Evolutionary conservation across 768 basidiomycete species (phyloP), one percentile per base, ranked within the genome.

Genomic region (Gautieria morchelliformis): DNA sequence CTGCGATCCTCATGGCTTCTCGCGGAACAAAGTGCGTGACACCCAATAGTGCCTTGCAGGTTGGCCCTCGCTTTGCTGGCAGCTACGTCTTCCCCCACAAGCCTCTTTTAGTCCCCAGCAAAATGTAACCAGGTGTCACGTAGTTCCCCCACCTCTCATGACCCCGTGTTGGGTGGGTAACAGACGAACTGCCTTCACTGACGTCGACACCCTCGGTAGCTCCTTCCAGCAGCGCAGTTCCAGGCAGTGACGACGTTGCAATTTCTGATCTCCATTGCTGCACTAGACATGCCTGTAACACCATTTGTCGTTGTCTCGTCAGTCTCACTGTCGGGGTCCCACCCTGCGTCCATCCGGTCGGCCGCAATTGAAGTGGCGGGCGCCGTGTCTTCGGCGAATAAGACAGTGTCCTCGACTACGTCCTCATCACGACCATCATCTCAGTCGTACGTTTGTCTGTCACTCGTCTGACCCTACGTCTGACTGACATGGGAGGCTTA

Each of bases 41-140:
- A 30, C 19, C 56, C 46, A 57, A 48, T 50, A n/a, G 56, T 22
- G 35, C 48, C 32, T 9, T 35, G 35, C 51, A 24, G 33, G 51
- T 32, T 52, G 32, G 14, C 32, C 27, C 22, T 56, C n/a, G n/a
- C n/a, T n/a, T 57, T 50, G 56, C 56, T 57, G 56, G 56, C 56
- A 57, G n/a, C n/a, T 39, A 15, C 20, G 24, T n/a, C 11, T 39
- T 37, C 48, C 33, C 37, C 56, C 46, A 5, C 15, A 49, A 27
- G 22, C 3, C 22, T 30, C 48, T 30, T 49, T 49, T 49, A 49
- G 17, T 27, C 32, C 48, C 24, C 22, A 30, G 27, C 32, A 27
- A 49, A 2, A 30, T 49, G 27, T n/a, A 44, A 19, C 5, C 48
- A 37, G 14, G 14, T 37, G 10, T 37, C 48, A 49, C 48, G 48